Evolutionary conservation across 345 rosid species (phyloP).

Genomic region (Mangifera indica): DNA sequence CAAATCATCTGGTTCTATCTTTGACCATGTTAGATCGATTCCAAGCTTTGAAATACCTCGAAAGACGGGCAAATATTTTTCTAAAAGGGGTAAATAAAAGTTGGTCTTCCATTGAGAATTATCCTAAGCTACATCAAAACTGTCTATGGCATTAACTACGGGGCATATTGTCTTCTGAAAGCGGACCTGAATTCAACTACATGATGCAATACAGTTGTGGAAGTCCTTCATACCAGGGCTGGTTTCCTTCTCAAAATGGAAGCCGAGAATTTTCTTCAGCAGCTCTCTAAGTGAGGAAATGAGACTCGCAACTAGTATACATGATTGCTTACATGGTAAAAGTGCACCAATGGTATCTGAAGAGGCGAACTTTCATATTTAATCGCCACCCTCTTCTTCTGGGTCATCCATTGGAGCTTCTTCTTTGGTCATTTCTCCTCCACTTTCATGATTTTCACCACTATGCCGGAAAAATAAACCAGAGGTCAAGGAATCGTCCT

Average conservation of each 20-base stretch:
- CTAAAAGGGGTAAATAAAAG: background rate
- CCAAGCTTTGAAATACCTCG: slow-evolving; percentile 7
- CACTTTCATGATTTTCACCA: slow-evolving; percentile 53
- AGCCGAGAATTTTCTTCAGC: slow-evolving; percentile 1
- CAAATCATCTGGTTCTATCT: no score
- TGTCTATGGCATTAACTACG: slow-evolving; percentile 12
- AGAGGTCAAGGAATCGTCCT: slow-evolving; percentile 61
- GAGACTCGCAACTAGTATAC: slow-evolving; percentile 14
- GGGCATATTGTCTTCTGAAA: background rate
- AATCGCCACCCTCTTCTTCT: slow-evolving; percentile 82
- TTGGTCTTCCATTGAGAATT: background rate
- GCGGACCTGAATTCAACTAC: slow-evolving; percentile 9
- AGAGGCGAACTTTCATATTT: slow-evolving; percentile 2
- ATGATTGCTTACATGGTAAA: background rate
- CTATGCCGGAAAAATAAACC: slow-evolving; percentile 58
- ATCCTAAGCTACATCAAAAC: slow-evolving; percentile 32
- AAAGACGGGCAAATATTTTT: background rate
- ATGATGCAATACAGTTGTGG: background rate
- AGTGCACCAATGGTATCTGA: background rate
- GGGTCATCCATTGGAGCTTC: slow-evolving; percentile 81
- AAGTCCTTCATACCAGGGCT: slow-evolving; percentile 20
- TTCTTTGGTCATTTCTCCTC: slow-evolving; percentile 71
- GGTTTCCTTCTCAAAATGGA: slow-evolving; percentile 12
- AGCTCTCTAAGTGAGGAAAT: slow-evolving; percentile 7
- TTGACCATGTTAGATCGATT: slow-evolving; percentile 21